Conservation (phyloP, 257 asterid genomes). For the Salvia miltiorrhiza region DNA sequence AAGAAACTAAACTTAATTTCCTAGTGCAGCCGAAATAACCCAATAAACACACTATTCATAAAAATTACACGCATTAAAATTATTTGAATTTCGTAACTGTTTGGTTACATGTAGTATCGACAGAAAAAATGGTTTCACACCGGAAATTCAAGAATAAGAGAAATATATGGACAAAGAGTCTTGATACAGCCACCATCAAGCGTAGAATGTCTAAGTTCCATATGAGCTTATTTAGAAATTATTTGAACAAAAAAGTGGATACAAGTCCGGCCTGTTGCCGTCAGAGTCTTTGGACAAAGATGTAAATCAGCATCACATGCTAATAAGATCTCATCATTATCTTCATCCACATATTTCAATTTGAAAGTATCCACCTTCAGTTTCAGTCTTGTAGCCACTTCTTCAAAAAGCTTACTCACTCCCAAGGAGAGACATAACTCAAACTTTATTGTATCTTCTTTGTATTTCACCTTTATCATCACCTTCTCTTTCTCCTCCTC, state of each 20-base stretch:
- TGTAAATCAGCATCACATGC: background rate
- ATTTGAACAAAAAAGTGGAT: background rate
- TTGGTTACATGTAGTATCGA: too few relatives aligned
- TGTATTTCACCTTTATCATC: background rate
- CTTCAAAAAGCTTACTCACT: background rate
- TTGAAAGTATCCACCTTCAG: background rate
- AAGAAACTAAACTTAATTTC: background rate
- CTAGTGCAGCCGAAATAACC: too few relatives aligned
- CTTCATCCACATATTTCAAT: background rate
- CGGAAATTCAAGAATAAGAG: too few relatives aligned
- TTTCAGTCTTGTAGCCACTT: background rate
- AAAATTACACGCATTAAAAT: too few relatives aligned
- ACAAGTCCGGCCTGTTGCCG: background rate
- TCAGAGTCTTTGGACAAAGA: background rate
- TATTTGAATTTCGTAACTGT: too few relatives aligned
- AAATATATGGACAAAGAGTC: too few relatives aligned
- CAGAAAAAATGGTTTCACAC: too few relatives aligned
- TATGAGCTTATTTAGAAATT: too few relatives aligned
- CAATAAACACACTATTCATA: too few relatives aligned
- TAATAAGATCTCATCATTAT: background rate
- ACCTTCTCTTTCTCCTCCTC: background rate
- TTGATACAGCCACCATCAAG: too few relatives aligned
- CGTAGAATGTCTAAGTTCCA: too few relatives aligned
- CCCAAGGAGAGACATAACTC: background rate
- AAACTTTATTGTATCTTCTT: background rate